Conservation (phyloP, 2,329 filamentous ascomycete species). For the Ilyonectria destructans region DNA sequence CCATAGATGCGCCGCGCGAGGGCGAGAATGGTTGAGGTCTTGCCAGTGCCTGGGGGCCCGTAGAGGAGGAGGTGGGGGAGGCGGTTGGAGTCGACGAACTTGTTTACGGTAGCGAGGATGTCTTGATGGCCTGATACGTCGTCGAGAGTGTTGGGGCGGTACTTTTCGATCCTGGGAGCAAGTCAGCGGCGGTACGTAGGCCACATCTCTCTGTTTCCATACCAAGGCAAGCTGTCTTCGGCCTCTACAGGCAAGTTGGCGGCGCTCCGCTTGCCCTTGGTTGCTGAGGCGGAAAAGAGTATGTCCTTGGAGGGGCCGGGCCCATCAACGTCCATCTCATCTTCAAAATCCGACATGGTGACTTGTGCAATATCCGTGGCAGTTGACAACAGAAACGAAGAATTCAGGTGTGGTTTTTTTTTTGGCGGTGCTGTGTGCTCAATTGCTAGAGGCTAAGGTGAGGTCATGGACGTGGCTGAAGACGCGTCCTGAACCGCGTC, state of each 20-base stretch:
- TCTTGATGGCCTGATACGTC: constrained; percentile 98
- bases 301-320: constrained; percentile 65
- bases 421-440: constrained; percentile 20
- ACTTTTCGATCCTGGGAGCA: constrained; percentile 89
- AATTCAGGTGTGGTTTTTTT: neutral
- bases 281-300: constrained; percentile 82
- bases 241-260: constrained; percentile 95
- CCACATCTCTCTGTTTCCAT: constrained; percentile 36
- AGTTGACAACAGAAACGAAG: neutral
- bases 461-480: constrained; percentile 51
- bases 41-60: constrained; percentile 95
- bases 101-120: constrained; percentile 97
- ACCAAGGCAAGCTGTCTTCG: constrained; percentile 96
- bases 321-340: constrained; percentile 75
- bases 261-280: constrained; percentile 92
- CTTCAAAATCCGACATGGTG: constrained; percentile 73
- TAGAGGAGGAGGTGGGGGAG: constrained; percentile 97
- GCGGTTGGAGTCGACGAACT: constrained; percentile 94
- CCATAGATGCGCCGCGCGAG: constrained; percentile 96
- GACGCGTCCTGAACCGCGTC: constrained; percentile 53
- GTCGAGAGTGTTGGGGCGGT: constrained; percentile 87
- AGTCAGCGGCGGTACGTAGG: neutral
- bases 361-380: constrained; percentile 1
- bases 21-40: constrained; percentile 96
- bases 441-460: constrained; percentile 33